phyloP scores from a whole-genome alignment of 2,329 filamentous ascomycete species.

The Hawksworthiomyces lignivorus region DNA sequence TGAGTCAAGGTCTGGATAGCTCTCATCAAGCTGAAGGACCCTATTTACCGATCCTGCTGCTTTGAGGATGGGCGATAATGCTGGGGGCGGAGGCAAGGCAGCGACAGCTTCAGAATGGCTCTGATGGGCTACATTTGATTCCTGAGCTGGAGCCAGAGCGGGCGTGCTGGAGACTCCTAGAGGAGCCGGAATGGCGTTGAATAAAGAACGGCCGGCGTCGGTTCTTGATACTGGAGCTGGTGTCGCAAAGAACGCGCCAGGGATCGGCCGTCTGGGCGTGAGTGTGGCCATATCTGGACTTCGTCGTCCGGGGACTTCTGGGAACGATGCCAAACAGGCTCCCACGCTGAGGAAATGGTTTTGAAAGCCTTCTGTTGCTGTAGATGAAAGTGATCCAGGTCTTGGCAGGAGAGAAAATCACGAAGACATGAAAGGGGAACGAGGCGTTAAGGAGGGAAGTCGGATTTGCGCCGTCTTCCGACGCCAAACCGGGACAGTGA shows the following conservation, averaged over 20 bases:
- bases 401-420: too few species aligned
- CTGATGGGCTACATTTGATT: too few species aligned
- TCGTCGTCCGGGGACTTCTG: too few species aligned
- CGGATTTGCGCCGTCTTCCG: too few species aligned
- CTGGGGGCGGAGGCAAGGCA: conserved; percentile 33
- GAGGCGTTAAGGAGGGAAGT: too few species aligned
- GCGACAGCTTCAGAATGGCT: conserved; percentile 25
- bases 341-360: too few species aligned
- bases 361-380: too few species aligned
- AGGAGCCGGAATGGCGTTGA: conserved; percentile 23
- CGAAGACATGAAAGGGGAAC: too few species aligned
- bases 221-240: conserved; percentile 51
- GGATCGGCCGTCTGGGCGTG: conserved; percentile 65
- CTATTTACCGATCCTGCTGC: conserved; percentile 79
- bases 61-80: conserved; percentile 55
- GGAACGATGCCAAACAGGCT: too few species aligned
- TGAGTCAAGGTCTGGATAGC: conserved; percentile 81
- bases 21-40: conserved; percentile 65
- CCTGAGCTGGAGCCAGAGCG: too few species aligned
- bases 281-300: conserved; percentile 48
- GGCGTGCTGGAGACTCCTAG: neutral
- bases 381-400: too few species aligned
- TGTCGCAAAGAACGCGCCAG: conserved; percentile 69
- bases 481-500: too few species aligned
- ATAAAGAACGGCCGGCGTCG: conserved; percentile 44